Evolutionary conservation across 1,284 basidiomycete genomes (phyloP).

Genomic region (Naganishia liquefaciens): DNA sequence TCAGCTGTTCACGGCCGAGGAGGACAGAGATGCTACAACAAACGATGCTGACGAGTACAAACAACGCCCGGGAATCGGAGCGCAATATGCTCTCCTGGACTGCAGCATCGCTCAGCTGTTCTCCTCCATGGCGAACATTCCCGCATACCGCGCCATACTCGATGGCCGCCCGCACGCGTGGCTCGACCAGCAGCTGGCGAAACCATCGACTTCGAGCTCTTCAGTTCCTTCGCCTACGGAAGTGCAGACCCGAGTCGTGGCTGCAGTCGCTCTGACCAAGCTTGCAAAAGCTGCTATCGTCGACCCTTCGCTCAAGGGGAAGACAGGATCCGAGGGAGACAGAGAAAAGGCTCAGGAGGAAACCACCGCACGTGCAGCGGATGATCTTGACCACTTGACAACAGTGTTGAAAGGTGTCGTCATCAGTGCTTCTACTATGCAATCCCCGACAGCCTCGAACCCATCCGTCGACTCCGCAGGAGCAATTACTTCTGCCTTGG

Average conservation of each 20-base stretch:
- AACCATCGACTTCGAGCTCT: background rate
- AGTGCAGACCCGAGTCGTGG: conserved; percentile 13
- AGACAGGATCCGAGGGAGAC: background rate
- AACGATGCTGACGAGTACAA: background rate
- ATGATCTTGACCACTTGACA: conserved; percentile 15
- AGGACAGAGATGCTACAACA: background rate
- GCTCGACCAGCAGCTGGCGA: conserved; percentile 20
- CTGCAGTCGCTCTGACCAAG: conserved; percentile 30
- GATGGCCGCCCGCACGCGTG: conserved; percentile 8
- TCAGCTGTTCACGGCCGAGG: conserved; percentile 11
- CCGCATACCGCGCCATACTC: conserved; percentile 18
- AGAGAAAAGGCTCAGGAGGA: background rate
- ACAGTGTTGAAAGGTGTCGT: conserved; percentile 25
- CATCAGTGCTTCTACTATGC: conserved; percentile 15
- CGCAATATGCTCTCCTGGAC: conserved; percentile 18
- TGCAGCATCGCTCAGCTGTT: conserved; percentile 24
- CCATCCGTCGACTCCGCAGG: background rate
- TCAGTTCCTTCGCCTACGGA: background rate
- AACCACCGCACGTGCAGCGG: background rate
- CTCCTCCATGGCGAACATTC: conserved; percentile 23
- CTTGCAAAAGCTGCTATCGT: conserved; percentile 22
- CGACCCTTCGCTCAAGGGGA: conserved; percentile 25
- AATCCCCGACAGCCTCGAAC: too few species aligned
- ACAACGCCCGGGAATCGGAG: background rate
- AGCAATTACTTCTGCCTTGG: conserved; percentile 23